Base-by-base conservation (phyloP, 1,139 yeast species). In the Chernovozyma sophiae-reginae region DNA sequence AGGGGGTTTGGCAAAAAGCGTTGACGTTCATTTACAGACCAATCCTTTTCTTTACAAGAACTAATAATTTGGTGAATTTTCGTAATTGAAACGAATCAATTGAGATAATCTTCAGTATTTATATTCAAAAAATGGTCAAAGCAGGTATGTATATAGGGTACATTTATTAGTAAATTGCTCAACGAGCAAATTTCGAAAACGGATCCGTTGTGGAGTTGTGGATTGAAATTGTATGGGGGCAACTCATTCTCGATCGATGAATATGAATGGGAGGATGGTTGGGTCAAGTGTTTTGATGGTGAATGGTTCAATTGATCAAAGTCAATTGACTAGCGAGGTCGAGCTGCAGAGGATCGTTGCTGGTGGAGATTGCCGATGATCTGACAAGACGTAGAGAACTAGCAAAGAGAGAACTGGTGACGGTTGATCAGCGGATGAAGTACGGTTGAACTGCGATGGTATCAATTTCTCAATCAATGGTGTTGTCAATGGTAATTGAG, bases 61-160 rank as follows among this genome's bases (percentile, higher is more conserved):
- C 15, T 6, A 7, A 6, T 16, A 8, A 11, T 32, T 20, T 15
- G 13, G 20, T 27, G 22, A 32, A 32, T 14, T 32, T 25, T 22
- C 4, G n/a, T 23, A 28, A 16, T 30, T 18, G 24, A 36, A 22
- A 29, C 22, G 7, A 30, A 22, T 25, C 15, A 33, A 25, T 24
- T 20, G 25, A 23, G 38, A 23, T 16, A 31, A 16, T 15, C n/a
- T 5, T 8, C 4, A 8, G 16, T 18, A 34, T 31, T 32, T 32
- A 32, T 34, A 34, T 18, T 7, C 14, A 6, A 17, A 36, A 30
- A 36, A 39, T 39, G 42, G 42, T 37, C 30, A 39, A 39, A 30
- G 35, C 42, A 25, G 42, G 42, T 39, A 39, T 25, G 42, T 39
- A 32, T 23, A 28, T 13, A 25, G n/a, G 6, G 6, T 6, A 12